These are phyloP conservation scores for Candida verbasci DNA, from an alignment of 805 yeast species.

Conservation along the genomic window DNA sequence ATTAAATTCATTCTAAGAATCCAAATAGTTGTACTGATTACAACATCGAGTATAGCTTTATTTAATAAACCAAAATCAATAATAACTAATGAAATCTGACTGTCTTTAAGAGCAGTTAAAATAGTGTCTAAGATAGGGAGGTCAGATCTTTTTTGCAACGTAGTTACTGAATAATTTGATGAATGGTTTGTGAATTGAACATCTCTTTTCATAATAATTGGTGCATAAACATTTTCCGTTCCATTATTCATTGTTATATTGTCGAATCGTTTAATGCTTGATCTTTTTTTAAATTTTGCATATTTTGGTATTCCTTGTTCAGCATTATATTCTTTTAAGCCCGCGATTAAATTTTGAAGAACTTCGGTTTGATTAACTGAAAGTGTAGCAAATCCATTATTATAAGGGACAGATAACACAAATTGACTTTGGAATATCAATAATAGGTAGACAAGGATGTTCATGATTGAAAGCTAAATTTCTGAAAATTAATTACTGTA, in stretches of 20 bases:
- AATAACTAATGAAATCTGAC: slow-evolving; percentile 18
- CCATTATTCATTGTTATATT: not conserved
- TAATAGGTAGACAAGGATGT: too few species aligned
- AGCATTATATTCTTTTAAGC: not conserved
- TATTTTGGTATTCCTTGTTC: not conserved
- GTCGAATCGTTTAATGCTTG: too few species aligned
- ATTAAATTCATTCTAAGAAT: slow-evolving; percentile 15
- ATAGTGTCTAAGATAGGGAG: slow-evolving; percentile 20
- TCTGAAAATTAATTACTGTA: too few species aligned
- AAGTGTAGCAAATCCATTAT: not conserved
- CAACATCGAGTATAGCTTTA: slow-evolving; percentile 17
- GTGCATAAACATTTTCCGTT: not conserved
- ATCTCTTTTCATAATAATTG: not conserved
- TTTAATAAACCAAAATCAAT: slow-evolving; percentile 19
- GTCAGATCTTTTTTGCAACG: slow-evolving; percentile 9
- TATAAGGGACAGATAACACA: too few species aligned
- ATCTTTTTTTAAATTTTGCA: not conserved
- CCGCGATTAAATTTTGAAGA: not conserved
- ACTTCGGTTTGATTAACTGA: not conserved
- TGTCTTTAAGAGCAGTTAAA: slow-evolving; percentile 16
- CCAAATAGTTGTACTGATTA: slow-evolving; percentile 18
- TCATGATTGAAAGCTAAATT: too few species aligned
- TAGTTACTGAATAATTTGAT: not conserved
- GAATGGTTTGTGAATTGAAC: not conserved
- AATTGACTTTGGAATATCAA: too few species aligned